Conservation (phyloP, 163 green algal genomes). For the Chloromonas sp. region DNA sequence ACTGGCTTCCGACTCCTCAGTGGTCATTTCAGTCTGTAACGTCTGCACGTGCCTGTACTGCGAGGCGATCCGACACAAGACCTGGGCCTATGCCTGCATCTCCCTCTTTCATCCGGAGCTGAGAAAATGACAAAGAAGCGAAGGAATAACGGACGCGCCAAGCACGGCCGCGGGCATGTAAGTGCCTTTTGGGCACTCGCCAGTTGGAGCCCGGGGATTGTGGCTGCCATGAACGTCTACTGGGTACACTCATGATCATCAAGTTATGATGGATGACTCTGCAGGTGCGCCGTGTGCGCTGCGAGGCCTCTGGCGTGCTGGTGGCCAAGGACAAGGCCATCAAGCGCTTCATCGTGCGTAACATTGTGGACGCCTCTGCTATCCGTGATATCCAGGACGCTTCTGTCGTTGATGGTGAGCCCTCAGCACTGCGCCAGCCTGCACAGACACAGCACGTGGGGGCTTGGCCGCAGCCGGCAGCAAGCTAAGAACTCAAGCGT, state of each 20-base stretch:
- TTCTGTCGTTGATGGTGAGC: constrained; percentile 82
- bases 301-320: constrained; percentile 83
- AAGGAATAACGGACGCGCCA: constrained; percentile 78
- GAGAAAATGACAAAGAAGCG: constrained; percentile 87
- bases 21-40: too few relatives aligned
- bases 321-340: constrained; percentile 98
- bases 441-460: too few relatives aligned
- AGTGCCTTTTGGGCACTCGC: not conserved
- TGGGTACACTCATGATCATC: too few relatives aligned
- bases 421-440: too few relatives aligned
- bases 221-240: too few relatives aligned
- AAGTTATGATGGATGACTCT: too few relatives aligned
- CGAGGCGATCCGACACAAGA: too few relatives aligned
- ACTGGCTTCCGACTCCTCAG: too few relatives aligned
- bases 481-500: not conserved
- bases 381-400: constrained; percentile 96
- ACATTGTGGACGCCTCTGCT: constrained; percentile 96
- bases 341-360: constrained; percentile 97
- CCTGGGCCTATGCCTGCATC: too few relatives aligned
- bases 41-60: too few relatives aligned
- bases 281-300: constrained; percentile 81
- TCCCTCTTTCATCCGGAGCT: too few relatives aligned
- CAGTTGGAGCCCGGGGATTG: too few relatives aligned
- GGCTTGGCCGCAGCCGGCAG: not conserved
- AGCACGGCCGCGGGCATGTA: constrained; percentile 86